These are phyloP conservation scores for Chrysopogon serrulatus DNA, from an alignment of 176 grass and related monocot species.

Conservation along the genomic window DNA sequence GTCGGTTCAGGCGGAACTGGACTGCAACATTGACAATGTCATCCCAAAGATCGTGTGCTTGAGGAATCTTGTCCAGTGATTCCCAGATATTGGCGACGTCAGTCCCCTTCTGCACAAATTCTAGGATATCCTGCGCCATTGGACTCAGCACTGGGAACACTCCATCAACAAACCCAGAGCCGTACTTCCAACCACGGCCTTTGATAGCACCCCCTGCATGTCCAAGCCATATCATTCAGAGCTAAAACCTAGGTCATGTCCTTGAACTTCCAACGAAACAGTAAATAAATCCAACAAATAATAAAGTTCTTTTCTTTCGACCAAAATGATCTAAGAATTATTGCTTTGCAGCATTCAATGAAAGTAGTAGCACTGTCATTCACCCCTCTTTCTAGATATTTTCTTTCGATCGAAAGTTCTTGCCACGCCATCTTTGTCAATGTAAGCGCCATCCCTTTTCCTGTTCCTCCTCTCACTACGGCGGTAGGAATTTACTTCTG, in stretches of 20 bases:
- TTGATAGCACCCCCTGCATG: slow-evolving; percentile 64
- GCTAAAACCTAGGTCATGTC: not conserved
- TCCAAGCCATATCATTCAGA: not conserved
- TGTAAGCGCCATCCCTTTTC: slow-evolving; percentile 50
- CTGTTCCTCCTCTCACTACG: slow-evolving; percentile 27
- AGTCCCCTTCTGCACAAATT: slow-evolving; percentile 54
- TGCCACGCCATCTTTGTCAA: slow-evolving; percentile 68
- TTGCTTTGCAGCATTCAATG: not conserved
- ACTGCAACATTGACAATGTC: slow-evolving; percentile 68
- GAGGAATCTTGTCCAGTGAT: slow-evolving; percentile 60
- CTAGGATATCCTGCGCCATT: slow-evolving; percentile 74
- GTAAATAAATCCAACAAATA: not conserved
- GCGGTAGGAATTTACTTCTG: slow-evolving; percentile 5
- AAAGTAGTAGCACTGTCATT: not conserved
- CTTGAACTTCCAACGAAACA: not conserved
- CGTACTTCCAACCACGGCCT: slow-evolving; percentile 82
- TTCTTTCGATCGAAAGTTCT: slow-evolving; percentile 62
- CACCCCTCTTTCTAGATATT: slow-evolving; percentile 79
- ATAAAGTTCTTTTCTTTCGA: too few relatives aligned
- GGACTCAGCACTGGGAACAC: slow-evolving; percentile 85
- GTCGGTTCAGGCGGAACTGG: slow-evolving; percentile 66
- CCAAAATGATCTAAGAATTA: not conserved
- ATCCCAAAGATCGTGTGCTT: slow-evolving; percentile 64
- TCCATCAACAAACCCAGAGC: slow-evolving; percentile 87
- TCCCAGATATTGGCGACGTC: slow-evolving; percentile 53